Evolutionary conservation across 176 grass and related monocot genomes (phyloP).

Genomic region (Phragmites australis): DNA sequence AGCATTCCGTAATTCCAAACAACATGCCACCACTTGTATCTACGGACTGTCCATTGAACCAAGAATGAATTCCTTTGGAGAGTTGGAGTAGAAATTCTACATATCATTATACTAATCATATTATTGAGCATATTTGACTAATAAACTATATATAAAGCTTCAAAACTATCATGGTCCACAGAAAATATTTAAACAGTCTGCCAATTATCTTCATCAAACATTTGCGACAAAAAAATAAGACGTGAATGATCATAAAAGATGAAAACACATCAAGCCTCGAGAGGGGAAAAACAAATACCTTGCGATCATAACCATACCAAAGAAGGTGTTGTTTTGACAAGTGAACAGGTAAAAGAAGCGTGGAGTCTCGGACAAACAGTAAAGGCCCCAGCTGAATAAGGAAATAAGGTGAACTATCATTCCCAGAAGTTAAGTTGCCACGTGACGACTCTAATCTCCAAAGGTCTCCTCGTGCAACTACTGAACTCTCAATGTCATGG

Average conservation of each 20-base stretch:
- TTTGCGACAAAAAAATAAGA: neutral
- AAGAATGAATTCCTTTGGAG: neutral
- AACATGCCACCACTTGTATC: neutral
- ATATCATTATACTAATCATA: too few relatives aligned
- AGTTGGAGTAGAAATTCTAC: neutral
- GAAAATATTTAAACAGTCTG: neutral
- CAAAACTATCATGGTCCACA: neutral
- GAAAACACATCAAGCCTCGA: conserved; percentile 2
- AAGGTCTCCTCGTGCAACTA: conserved; percentile 79
- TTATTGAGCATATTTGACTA: neutral
- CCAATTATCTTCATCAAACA: neutral
- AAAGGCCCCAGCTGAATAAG: conserved; percentile 91
- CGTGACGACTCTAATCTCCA: conserved; percentile 86
- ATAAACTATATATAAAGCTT: neutral
- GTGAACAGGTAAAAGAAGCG: conserved; percentile 93
- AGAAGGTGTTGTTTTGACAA: conserved; percentile 95
- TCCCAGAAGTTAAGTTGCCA: conserved; percentile 60
- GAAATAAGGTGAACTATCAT: conserved; percentile 70
- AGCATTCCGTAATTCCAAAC: neutral
- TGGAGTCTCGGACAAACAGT: conserved; percentile 82
- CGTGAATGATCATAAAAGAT: neutral
- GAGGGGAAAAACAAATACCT: conserved; percentile 50
- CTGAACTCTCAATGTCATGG: conserved; percentile 68
- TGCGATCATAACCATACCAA: conserved; percentile 97
- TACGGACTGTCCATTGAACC: neutral